Conservation (phyloP, 2,329 filamentous ascomycete genomes). For the Pseudocercospora vitis region DNA sequence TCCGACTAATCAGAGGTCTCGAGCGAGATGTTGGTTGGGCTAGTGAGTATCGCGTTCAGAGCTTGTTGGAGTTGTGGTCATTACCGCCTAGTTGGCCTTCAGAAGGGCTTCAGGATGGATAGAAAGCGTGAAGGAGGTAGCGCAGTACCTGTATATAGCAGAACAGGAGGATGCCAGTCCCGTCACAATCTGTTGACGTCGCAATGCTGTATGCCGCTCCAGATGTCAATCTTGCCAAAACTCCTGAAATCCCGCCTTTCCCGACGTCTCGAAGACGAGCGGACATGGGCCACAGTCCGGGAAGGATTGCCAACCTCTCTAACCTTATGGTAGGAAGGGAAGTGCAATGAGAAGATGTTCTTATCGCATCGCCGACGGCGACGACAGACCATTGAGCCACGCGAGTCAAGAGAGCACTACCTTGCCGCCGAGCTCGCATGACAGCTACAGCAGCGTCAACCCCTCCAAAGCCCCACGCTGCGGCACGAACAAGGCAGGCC, state of each 20-base stretch:
- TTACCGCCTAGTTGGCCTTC: constrained; percentile 24
- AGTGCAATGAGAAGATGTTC: not conserved
- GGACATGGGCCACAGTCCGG: not conserved
- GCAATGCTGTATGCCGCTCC: not conserved
- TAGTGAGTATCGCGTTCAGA: constrained; percentile 61
- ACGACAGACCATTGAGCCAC: not conserved
- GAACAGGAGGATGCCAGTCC: not conserved
- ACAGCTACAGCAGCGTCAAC: not conserved
- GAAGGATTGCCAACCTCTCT: not conserved
- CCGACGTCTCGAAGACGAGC: not conserved
- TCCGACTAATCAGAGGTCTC: constrained; percentile 58
- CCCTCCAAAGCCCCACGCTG: constrained; percentile 3
- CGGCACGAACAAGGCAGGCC: not conserved
- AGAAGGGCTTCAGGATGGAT: not conserved
- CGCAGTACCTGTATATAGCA: not conserved
- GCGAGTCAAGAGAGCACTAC: not conserved
- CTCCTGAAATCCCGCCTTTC: not conserved
- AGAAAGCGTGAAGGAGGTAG: not conserved
- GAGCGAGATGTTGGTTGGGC: constrained; percentile 65
- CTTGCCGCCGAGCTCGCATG: not conserved
- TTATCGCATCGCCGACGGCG: not conserved
- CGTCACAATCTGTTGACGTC: no score
- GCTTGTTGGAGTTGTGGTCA: constrained; percentile 52
- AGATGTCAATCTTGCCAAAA: not conserved
- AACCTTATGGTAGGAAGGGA: not conserved